Base-by-base conservation (phyloP, 805 yeast genomes). In the Candida cerambycidarum region DNA sequence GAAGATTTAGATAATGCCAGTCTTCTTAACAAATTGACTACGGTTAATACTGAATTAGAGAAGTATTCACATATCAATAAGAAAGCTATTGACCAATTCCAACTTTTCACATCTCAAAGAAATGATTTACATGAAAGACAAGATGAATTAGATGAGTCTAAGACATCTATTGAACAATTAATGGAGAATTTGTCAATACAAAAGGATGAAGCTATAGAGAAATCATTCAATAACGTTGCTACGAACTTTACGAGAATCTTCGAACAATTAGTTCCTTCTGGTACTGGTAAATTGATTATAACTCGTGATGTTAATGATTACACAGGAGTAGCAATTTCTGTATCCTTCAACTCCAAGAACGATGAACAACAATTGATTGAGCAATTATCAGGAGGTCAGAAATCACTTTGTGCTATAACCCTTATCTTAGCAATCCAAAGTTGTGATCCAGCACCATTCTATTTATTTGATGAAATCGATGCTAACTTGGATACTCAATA, bases 381-480 rank as follows among this genome's bases (percentile, higher is more conserved):
- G 59, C 97, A 90, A 59, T 71, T 93, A 13, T 88, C 97, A 1
- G 99, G 99, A 31, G 99, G 99, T 9, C 99, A 93, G 58, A 92
- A 92, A 60, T 86, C 97, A 0, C 69, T 93, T n/a, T 90, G 98
- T 70, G 98, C 99, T 0, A 81, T 93, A 52, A 90, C 98, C 0
- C 75, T 93, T 39, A 90, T 93, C 51, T 73, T 93, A 44, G 97
- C 99, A 3, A 88, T 92, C 46, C 99, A 93, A 67, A 81, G 78
- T 57, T 88, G 95, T 50, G 98, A 93, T 53, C 98, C 98, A 9
- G 97, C 97, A 7, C 97, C 98, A 38, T 93, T 93, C 61, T 93
- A 93, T 59, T 65, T 93, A 36, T 92, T 93, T 62, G 99, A 93
- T 63, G 99, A 93, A 67, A 85, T 93, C 45, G 99, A 93, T 66